A percentile compares a stretch with the other conserved stretches of the same genome.
Evolutionary conservation across 805 yeast species (phyloP).

Genomic region (Saturnispora dispora): DNA sequence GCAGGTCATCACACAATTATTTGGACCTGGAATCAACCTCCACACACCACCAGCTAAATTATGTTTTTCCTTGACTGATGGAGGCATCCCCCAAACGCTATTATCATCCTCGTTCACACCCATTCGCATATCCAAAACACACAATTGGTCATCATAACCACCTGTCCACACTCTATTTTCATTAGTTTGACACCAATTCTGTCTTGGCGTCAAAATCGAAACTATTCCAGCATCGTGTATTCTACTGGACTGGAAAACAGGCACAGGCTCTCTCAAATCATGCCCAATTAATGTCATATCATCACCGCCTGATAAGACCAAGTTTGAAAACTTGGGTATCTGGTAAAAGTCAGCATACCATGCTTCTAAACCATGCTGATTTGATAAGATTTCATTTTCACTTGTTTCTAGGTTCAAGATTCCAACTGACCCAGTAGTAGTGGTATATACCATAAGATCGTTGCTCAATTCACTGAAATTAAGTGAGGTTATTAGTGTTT

Average conservation of each 20-base stretch:
- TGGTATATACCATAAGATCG: slow-evolving; percentile 40
- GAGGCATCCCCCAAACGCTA: slow-evolving; percentile 36
- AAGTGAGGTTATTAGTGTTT: slow-evolving; percentile 51
- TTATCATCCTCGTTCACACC: slow-evolving; percentile 16
- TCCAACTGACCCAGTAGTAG: slow-evolving; percentile 58
- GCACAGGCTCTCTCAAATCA: slow-evolving; percentile 42
- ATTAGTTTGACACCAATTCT: slow-evolving; percentile 31
- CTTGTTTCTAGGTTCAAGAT: slow-evolving; percentile 25
- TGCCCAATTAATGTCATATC: slow-evolving; percentile 70
- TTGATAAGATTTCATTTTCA: slow-evolving; percentile 17
- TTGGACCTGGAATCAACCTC: slow-evolving; percentile 59
- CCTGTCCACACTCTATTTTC: slow-evolving; percentile 70
- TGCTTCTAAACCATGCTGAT: slow-evolving; percentile 65
- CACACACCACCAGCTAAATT: slow-evolving; percentile 92
- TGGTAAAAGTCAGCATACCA: slow-evolving; percentile 80
- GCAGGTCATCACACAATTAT: slow-evolving; percentile 57
- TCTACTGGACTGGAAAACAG: slow-evolving; percentile 34
- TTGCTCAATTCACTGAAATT: slow-evolving; percentile 41
- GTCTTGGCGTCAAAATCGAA: slow-evolving; percentile 51
- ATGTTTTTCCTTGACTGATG: slow-evolving; percentile 34
- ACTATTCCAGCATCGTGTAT: slow-evolving; percentile 90
- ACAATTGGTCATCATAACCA: slow-evolving; percentile 76
- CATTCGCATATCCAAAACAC: slow-evolving; percentile 60
- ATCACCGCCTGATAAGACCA: slow-evolving; percentile 85
- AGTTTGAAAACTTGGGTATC: slow-evolving; percentile 39